Percentiles rank a stretch among this genome's conserved stretches.
These are phyloP conservation scores for Colletotrichum salicis DNA, from an alignment of 2,329 filamentous ascomycete species.

Conservation along the genomic window DNA sequence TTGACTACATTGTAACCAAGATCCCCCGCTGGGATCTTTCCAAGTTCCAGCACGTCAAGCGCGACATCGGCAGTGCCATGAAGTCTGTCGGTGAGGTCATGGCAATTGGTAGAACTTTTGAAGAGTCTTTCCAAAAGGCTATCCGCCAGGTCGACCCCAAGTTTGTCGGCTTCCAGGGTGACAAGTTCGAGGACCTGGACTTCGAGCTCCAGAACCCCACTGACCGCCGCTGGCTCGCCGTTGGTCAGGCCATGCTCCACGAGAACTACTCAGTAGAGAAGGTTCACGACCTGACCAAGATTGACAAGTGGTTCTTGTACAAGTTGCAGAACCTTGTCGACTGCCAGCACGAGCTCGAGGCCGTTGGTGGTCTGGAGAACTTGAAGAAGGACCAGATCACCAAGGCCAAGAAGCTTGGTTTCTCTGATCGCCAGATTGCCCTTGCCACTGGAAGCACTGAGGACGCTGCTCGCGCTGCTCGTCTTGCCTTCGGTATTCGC, in stretches of 20 bases:
- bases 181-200: constrained; percentile 93
- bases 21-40: constrained; percentile 98
- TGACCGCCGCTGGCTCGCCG: constrained; percentile 95
- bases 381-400: constrained; percentile 89
- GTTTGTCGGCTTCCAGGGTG: constrained; percentile 93
- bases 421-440: constrained; percentile 96
- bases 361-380: constrained; percentile 82
- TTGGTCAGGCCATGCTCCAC: constrained; percentile 97
- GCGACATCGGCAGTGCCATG: constrained; percentile 97
- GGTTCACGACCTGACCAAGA: constrained; percentile 94
- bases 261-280: constrained; percentile 93
- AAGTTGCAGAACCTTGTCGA: constrained; percentile 98
- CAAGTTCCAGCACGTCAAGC: constrained; percentile 99
- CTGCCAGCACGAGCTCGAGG: constrained; percentile 86
- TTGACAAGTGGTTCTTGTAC: constrained; percentile 99
- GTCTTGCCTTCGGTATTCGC: constrained; percentile 86
- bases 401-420: constrained; percentile 96
- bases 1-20: constrained; percentile 99
- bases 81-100: constrained; percentile 99
- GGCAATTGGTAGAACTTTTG: constrained; percentile 98
- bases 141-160: constrained; percentile 95
- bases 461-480: constrained; percentile 86
- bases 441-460: constrained; percentile 86
- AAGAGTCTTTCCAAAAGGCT: constrained; percentile 99
- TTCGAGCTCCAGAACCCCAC: constrained; percentile 91